Conservation (phyloP, 805 yeast species). For the Candida coquimbonensis region DNA sequence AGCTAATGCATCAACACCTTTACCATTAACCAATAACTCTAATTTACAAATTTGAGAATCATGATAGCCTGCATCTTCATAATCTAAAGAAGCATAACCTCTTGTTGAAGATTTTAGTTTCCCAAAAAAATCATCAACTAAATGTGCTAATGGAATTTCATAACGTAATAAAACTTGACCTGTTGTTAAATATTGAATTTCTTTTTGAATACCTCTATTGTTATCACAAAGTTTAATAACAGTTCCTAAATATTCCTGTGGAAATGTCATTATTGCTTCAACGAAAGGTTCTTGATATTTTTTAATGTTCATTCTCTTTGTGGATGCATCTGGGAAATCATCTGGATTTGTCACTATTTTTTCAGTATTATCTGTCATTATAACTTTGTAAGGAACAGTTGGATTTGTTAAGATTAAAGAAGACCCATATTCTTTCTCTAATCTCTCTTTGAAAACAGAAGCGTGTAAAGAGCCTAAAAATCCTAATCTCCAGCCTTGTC, state of each 20-base stretch:
- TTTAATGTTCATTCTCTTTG: slow-evolving; percentile 33
- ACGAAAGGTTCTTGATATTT: slow-evolving; percentile 81
- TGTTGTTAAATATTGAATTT: slow-evolving; percentile 64
- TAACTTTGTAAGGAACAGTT: slow-evolving; percentile 84
- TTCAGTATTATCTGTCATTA: slow-evolving; percentile 58
- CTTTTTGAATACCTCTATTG: slow-evolving; percentile 78
- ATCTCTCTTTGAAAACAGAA: slow-evolving; percentile 84
- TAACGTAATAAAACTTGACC: slow-evolving; percentile 81
- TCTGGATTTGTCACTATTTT: slow-evolving; percentile 80
- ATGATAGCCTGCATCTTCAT: slow-evolving; percentile 86
- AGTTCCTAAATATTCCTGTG: slow-evolving; percentile 79
- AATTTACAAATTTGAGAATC: slow-evolving; percentile 77
- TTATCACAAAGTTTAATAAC: slow-evolving; percentile 83
- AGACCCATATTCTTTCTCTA: slow-evolving; percentile 92
- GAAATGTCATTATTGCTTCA: slow-evolving; percentile 83
- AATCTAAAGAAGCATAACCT: slow-evolving; percentile 92
- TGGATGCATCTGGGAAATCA: slow-evolving; percentile 67
- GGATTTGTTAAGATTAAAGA: slow-evolving; percentile 90
- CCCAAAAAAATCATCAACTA: slow-evolving; percentile 95
- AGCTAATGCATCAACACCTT: slow-evolving; percentile 84
- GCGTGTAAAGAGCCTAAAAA: slow-evolving; percentile 94
- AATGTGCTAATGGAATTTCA: slow-evolving; percentile 76
- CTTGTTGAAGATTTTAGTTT: slow-evolving; percentile 81
- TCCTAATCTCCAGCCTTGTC: slow-evolving; percentile 97
- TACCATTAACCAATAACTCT: slow-evolving; percentile 85